phyloP scores from a whole-genome alignment of 257 asterid species.

The Sherardia arvensis region DNA sequence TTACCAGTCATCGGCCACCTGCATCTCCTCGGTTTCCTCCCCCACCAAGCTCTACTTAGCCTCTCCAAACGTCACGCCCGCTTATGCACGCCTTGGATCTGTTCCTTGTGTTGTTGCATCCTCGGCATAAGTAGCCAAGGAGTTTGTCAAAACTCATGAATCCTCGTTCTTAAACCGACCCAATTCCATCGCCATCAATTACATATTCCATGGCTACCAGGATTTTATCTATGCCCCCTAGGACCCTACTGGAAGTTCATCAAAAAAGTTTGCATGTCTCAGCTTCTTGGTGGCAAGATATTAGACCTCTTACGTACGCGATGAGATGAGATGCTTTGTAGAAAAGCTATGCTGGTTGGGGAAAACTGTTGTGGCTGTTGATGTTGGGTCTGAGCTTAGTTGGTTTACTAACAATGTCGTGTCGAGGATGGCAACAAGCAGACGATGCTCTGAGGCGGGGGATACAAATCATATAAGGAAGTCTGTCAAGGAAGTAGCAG shows the following conservation, averaged over 20 bases:
- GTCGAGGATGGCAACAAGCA: conserved; percentile 53
- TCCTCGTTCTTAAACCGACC: conserved; percentile 41
- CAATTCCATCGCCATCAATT: conserved; percentile 33
- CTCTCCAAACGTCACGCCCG: conserved; percentile 40
- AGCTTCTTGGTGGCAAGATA: conserved; percentile 54
- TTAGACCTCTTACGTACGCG: conserved; percentile 43
- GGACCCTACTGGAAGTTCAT: conserved; percentile 52
- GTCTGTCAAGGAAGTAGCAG: conserved; percentile 39
- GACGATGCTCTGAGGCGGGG: conserved; percentile 43
- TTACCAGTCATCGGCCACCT: conserved; percentile 68
- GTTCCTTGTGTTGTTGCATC: conserved; percentile 62
- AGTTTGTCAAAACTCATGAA: conserved; percentile 59
- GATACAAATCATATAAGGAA: conserved; percentile 32
- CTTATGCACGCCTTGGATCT: conserved; percentile 50
- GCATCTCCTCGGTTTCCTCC: conserved; percentile 60
- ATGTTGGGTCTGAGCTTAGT: conserved; percentile 47
- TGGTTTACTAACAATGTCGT: conserved; percentile 42
- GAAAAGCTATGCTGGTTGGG: conserved; percentile 24
- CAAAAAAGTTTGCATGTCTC: conserved; percentile 70
- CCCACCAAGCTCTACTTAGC: conserved; percentile 62
- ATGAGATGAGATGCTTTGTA: conserved; percentile 39
- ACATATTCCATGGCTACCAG: conserved; percentile 61
- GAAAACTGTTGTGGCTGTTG: conserved; percentile 22
- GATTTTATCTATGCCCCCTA: conserved; percentile 59
- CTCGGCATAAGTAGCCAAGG: conserved; percentile 47